Evolutionary conservation across 2,329 filamentous ascomycete genomes (phyloP), one percentile per base, ranked within the genome.

Genomic region (Phialophora chinensis): DNA sequence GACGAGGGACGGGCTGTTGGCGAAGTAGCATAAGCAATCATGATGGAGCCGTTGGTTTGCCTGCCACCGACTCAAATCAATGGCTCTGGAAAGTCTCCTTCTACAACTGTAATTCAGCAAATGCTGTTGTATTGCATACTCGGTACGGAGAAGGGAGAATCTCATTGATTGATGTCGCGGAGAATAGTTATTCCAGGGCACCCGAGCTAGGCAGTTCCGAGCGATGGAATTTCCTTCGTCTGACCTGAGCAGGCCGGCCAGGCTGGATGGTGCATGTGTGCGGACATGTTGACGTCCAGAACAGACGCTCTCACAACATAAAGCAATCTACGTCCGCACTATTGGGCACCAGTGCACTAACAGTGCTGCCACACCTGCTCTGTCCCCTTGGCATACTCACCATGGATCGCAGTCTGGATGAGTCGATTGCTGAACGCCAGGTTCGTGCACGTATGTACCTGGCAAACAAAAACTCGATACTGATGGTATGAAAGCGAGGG

Each of bases 371-470:
- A 23, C 25, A 50, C n/a, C 25, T n/a, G 20, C 20, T 25, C 20
- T 53, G 10, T 27, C 27, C 11, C 4, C 38, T 29, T 35, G 53
- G 12, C 17, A n/a, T 35, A 31, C 53, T 20, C 53, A 23, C 69
- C 38, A 89, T 89, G 87, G 87, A 89, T 79, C 84, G 86, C 74
- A 86, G 84, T 73, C 80, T 89, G 66, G 87, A 89, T 77, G 87
- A 89, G 73, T 87, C 88, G 74, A 87, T 88, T 69, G 81, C 82
- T 69, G 86, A 88, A 73, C 84, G 85, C 71, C 84, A 86, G 74
- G 86, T 88, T 82, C 68, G 80, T 67, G n/a, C n/a, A n/a, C n/a
- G 74, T 74, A 58, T 58, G 38, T 49, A 31, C 62, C 50, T 27
- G 53, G 14, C 53, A 20, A 38, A 23, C n/a, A 31, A 54, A 6